These are phyloP conservation scores for Acer campestre DNA, from an alignment of 345 rosid species.

Conservation along the genomic window DNA sequence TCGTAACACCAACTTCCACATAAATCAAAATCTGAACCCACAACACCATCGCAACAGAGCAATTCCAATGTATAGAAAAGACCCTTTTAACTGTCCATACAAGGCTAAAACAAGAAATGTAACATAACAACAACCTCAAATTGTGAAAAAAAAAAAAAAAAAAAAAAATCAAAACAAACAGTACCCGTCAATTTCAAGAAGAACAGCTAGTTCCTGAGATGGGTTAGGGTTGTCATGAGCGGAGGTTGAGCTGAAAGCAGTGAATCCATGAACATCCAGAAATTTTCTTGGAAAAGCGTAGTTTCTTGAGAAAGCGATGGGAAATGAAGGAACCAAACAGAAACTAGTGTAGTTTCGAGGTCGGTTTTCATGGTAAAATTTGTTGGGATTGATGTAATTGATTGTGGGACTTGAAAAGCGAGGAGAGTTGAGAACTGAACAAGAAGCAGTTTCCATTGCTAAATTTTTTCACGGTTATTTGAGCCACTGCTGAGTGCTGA, in stretches of 20 bases:
- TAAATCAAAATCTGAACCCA: neutral
- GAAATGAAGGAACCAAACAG: slow-evolving; percentile 20
- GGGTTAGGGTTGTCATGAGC: slow-evolving; percentile 34
- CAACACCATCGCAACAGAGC: neutral
- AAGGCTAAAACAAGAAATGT: neutral
- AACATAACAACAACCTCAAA: neutral
- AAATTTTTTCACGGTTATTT: neutral
- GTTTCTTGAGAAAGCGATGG: slow-evolving; percentile 25
- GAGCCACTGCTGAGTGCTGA: neutral
- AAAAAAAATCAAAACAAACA: neutral
- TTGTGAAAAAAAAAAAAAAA: neutral
- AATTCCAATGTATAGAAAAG: neutral
- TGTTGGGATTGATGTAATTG: slow-evolving; percentile 20
- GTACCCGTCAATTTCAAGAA: slow-evolving; percentile 95
- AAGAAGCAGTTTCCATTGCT: slow-evolving; percentile 44
- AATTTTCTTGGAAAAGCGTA: slow-evolving; percentile 27
- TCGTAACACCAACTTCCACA: neutral
- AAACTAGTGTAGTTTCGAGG: slow-evolving; percentile 23
- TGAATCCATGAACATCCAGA: slow-evolving; percentile 31
- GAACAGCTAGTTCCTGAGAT: slow-evolving; percentile 62
- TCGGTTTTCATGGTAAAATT: slow-evolving; percentile 3
- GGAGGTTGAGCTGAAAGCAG: slow-evolving; percentile 44
- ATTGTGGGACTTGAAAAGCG: slow-evolving; percentile 26
- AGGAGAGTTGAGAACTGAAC: slow-evolving; percentile 43
- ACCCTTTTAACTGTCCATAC: neutral